phyloP scores from a whole-genome alignment of 257 asterid species.

The Henckelia pumila region DNA sequence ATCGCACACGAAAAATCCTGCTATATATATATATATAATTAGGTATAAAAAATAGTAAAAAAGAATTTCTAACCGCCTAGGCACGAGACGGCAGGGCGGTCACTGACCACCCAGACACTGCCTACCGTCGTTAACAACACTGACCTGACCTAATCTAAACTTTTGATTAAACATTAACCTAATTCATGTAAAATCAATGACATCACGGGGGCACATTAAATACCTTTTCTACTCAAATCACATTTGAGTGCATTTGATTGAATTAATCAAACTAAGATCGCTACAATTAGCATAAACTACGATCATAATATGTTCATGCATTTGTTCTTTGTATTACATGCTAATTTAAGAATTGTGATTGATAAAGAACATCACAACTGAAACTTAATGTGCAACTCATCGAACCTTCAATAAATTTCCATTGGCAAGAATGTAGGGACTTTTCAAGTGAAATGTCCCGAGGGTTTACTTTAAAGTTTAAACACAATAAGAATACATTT shows the following conservation, averaged over 20 bases:
- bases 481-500: neutral
- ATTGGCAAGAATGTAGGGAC: neutral
- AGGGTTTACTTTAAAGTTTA: neutral
- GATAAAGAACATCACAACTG: neutral
- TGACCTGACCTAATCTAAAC: neutral
- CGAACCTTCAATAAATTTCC: conserved; percentile 5
- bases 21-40: too few relatives aligned
- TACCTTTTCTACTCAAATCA: neutral
- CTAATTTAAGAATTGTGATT: too few relatives aligned
- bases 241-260: neutral
- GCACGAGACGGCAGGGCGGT: too few relatives aligned
- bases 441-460: neutral
- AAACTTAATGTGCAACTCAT: neutral
- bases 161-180: neutral
- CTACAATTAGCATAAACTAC: neutral
- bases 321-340: neutral
- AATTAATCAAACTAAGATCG: neutral
- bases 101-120: too few relatives aligned
- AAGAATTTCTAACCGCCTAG: too few relatives aligned
- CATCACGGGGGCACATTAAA: neutral
- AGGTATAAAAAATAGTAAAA: too few relatives aligned
- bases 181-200: neutral
- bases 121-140: too few relatives aligned
- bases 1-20: too few relatives aligned
- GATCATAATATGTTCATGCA: neutral